phyloP scores from a whole-genome alignment of 176 grass and related monocot genomes.

The Triticum monococcum region DNA sequence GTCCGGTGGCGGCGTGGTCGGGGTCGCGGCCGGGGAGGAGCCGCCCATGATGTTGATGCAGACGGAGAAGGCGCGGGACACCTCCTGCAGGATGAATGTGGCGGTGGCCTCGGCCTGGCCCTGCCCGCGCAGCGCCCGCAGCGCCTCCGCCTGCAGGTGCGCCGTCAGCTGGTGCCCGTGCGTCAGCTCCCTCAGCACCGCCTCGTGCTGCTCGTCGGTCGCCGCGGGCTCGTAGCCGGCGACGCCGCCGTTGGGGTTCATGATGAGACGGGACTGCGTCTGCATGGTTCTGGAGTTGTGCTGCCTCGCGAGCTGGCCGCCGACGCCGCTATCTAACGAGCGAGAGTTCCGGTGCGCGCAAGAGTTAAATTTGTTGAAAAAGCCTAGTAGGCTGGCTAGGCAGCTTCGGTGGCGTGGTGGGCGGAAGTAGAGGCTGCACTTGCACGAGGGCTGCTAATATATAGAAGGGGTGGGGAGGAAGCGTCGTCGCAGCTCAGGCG shows the following conservation, averaged over 20 bases:
- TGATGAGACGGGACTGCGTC: constrained; percentile 22
- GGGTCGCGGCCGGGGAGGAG: not conserved
- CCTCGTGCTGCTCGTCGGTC: constrained; percentile 34
- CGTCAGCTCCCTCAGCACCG: constrained; percentile 43
- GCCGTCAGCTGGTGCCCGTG: constrained; percentile 50
- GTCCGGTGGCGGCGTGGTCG: not conserved
- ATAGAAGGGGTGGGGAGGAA: constrained; percentile 10
- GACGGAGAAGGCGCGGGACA: constrained; percentile 46
- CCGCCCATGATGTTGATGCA: constrained; percentile 42
- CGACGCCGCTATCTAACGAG: too few relatives aligned
- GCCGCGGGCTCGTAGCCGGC: not conserved
- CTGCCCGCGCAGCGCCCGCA: constrained; percentile 31
- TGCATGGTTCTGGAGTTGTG: constrained; percentile 25
- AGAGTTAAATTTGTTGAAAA: not conserved
- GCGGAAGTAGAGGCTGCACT: not conserved
- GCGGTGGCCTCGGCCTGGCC: constrained; percentile 54
- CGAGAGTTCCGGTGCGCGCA: not conserved
- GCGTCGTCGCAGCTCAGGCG: constrained; percentile 30
- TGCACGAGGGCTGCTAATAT: not conserved
- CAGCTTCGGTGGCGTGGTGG: not conserved
- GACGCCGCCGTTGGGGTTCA: constrained; percentile 19
- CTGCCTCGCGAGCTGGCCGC: not conserved
- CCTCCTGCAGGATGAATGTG: constrained; percentile 40
- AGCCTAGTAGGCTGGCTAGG: not conserved
- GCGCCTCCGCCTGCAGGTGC: constrained; percentile 33